Base-by-base conservation (phyloP, 345 rosid species). In the Erodium maritimum region DNA sequence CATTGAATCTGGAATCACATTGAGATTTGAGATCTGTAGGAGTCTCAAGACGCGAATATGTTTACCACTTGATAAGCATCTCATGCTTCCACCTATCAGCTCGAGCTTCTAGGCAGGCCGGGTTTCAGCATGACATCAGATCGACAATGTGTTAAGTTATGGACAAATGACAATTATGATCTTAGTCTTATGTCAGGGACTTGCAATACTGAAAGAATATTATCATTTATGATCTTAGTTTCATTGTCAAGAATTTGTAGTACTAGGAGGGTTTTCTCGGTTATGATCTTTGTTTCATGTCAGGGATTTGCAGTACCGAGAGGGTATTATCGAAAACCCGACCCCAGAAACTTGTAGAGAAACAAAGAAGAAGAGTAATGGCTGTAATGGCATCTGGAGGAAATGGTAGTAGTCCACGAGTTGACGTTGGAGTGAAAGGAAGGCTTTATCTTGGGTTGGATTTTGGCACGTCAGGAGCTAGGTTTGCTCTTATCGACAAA, bases 381-480 rank as follows among this genome's bases (percentile, higher is more conserved):
- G 55, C 55, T 67, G 68, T 21, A 20, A 74, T 29, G 37, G 55
- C 55, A 12, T 29, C 21, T 57, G 51, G 20, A 52, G 61, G 77
- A 51, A 66, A 57, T 51, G 58, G 65, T 56, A 60, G 61, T 57
- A 33, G 54, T 52, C 59, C 29, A 25, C 70, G 45, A 71, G 56
- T 55, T 65, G 61, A 56, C 23, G 19, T 64, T 69, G 57, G 21
- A 63, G 62, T 9, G 25, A 55, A 69, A 7, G 83, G 72, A 17
- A 63, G 76, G 68, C 88, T 86, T 25, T 88, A 78, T 69, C 77
- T 91, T 19, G 97, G 97, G 21, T 78, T 91, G 96, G 97, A 91
- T 62, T 91, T 91, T 68, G 96, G 97, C 24, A 91, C 97, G 2
- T 91, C 97, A 12, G 97, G 96, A 52, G 96, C 93, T 60, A 74